Conservation (phyloP, 805 yeast species). For the Candida xyloterini region DNA sequence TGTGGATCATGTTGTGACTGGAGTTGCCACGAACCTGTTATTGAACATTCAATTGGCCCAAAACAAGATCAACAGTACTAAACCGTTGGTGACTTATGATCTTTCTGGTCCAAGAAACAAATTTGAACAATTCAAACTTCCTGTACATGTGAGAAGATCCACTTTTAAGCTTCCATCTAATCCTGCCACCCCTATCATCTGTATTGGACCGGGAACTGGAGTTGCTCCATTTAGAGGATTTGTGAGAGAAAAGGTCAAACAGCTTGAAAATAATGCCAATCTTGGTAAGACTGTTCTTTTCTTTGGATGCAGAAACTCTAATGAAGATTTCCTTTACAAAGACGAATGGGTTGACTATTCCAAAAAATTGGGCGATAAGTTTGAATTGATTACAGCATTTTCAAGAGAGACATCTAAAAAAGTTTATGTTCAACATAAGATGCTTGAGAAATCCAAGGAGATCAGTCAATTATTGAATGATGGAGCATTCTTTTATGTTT, state of each 20-base stretch:
- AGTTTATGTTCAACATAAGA: constrained; percentile 82
- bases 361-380: constrained; percentile 54
- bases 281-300: constrained; percentile 76
- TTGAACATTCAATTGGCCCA: constrained; percentile 63
- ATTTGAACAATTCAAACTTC: constrained; percentile 58
- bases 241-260: constrained; percentile 76
- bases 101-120: constrained; percentile 78
- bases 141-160: constrained; percentile 92
- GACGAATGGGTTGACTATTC: constrained; percentile 87
- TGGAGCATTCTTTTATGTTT: constrained; percentile 90
- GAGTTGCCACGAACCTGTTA: constrained; percentile 89
- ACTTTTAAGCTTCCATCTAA: constrained; percentile 90
- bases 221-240: constrained; percentile 98
- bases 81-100: constrained; percentile 58
- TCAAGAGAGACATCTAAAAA: constrained; percentile 68
- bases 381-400: constrained; percentile 79
- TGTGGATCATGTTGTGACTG: constrained; percentile 49
- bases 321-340: constrained; percentile 78
- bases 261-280: constrained; percentile 42
- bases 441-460: constrained; percentile 51
- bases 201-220: constrained; percentile 99
- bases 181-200: constrained; percentile 76
- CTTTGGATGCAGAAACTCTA: constrained; percentile 80
- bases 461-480: constrained; percentile 51
- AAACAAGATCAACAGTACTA: constrained; percentile 41